Conservation (phyloP, 768 basidiomycete genomes). For the Suillus spraguei region DNA sequence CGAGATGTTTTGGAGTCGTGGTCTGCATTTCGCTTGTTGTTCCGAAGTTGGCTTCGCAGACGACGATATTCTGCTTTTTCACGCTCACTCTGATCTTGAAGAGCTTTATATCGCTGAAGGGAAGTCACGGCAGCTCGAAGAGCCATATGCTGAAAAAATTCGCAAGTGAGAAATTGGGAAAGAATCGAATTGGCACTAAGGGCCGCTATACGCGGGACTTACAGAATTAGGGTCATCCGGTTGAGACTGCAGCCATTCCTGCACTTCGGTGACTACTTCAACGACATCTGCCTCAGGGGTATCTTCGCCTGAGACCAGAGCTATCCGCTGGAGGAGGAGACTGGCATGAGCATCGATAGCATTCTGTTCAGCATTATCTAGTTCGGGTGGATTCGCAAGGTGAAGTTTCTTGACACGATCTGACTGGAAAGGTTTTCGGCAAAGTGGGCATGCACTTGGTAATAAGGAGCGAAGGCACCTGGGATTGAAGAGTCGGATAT, state of each 20-base stretch:
- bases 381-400: constrained; percentile 50
- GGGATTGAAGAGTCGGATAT: constrained; percentile 9
- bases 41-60: constrained; percentile 33
- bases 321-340: constrained; percentile 38
- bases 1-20: constrained; percentile 38
- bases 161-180: constrained; percentile 23
- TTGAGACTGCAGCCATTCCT: constrained; percentile 50
- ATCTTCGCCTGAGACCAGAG: constrained; percentile 36
- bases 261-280: constrained; percentile 48
- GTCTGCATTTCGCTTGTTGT: constrained; percentile 29
- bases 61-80: constrained; percentile 35
- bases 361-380: constrained; percentile 37
- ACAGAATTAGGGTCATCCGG: constrained; percentile 41
- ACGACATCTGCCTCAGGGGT: constrained; percentile 35
- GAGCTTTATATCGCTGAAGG: constrained; percentile 40
- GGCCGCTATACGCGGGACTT: constrained; percentile 15
- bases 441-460: constrained; percentile 64
- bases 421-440: constrained; percentile 60
- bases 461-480: constrained; percentile 58
- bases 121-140: constrained; percentile 35
- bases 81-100: constrained; percentile 37
- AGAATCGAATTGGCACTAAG: not conserved
- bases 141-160: constrained; percentile 32
- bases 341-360: constrained; percentile 44
- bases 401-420: constrained; percentile 68